Evolutionary conservation across 75 land plant genomes (phyloP).

Genomic region (Cupressus sempervirens): DNA sequence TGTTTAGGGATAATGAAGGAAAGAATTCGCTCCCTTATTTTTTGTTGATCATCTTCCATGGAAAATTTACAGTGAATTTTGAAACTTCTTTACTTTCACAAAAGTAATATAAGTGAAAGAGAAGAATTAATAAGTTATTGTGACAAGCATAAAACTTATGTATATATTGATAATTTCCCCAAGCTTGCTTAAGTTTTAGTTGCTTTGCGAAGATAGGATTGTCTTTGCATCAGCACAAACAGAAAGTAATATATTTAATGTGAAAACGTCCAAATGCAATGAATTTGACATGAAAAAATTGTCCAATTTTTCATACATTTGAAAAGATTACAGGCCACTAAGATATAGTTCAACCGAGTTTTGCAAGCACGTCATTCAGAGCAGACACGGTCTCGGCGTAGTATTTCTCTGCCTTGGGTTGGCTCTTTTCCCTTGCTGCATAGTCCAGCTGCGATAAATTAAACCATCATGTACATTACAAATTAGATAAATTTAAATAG

Average conservation of each 20-base stretch:
- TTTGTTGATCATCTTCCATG: too few species aligned
- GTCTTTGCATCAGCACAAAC: too few species aligned
- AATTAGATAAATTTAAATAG: not conserved
- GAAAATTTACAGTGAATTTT: too few species aligned
- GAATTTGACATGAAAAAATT: not conserved
- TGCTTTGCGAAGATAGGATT: too few species aligned
- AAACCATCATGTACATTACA: not conserved
- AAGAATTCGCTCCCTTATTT: too few species aligned
- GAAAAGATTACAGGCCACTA: not conserved
- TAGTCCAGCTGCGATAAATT: slow-evolving; percentile 59
- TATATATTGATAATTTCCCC: too few species aligned
- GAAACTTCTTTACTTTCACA: too few species aligned
- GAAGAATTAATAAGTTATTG: too few species aligned
- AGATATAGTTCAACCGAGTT: slow-evolving; percentile 37
- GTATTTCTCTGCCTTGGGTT: slow-evolving; percentile 66
- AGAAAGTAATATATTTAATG: not conserved
- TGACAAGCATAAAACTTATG: too few species aligned
- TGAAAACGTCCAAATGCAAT: not conserved
- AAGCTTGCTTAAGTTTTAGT: too few species aligned
- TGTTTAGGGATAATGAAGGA: too few species aligned
- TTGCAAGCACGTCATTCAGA: slow-evolving; percentile 67
- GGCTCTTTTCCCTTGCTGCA: slow-evolving; percentile 83
- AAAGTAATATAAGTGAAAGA: too few species aligned
- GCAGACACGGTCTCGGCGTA: slow-evolving; percentile 63
- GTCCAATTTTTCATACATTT: not conserved